phyloP scores from a whole-genome alignment of 192 early-diverging fungal genomes.

The Coemansia erecta region DNA sequence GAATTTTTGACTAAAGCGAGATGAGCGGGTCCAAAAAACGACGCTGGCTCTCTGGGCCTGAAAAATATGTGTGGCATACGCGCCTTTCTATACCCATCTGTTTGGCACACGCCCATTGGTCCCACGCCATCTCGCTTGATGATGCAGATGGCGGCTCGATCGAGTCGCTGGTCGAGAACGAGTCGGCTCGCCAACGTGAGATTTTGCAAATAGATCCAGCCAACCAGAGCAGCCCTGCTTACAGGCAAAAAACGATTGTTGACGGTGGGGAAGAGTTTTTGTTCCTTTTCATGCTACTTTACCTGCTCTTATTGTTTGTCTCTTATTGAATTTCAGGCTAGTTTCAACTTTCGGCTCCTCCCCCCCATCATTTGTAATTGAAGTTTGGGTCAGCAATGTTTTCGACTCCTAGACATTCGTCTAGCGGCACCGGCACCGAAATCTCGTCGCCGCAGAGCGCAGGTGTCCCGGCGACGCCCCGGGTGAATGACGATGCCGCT shows the following conservation, averaged over 20 bases:
- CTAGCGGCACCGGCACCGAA: slow-evolving; percentile 18
- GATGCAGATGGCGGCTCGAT: too few species aligned
- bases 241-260: too few species aligned
- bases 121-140: not conserved
- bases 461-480: slow-evolving; percentile 32
- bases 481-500: slow-evolving; percentile 54
- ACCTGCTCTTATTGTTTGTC: too few species aligned
- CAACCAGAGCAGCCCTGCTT: too few species aligned
- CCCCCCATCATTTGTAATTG: not conserved
- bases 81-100: not conserved
- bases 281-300: too few species aligned
- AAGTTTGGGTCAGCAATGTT: not conserved
- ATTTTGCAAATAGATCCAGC: too few species aligned
- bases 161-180: too few species aligned
- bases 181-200: too few species aligned
- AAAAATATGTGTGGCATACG: not conserved
- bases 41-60: not conserved
- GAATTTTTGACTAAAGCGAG: too few species aligned
- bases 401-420: slow-evolving; percentile 27
- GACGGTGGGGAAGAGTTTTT: too few species aligned
- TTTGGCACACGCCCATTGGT: slow-evolving; percentile 15
- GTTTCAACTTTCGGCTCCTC: not conserved
- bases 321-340: too few species aligned
- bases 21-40: not conserved
- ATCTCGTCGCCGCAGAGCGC: slow-evolving; percentile 36